phyloP scores from a whole-genome alignment of 2,329 filamentous ascomycete genomes.

The Malbranchea cinnamomea region DNA sequence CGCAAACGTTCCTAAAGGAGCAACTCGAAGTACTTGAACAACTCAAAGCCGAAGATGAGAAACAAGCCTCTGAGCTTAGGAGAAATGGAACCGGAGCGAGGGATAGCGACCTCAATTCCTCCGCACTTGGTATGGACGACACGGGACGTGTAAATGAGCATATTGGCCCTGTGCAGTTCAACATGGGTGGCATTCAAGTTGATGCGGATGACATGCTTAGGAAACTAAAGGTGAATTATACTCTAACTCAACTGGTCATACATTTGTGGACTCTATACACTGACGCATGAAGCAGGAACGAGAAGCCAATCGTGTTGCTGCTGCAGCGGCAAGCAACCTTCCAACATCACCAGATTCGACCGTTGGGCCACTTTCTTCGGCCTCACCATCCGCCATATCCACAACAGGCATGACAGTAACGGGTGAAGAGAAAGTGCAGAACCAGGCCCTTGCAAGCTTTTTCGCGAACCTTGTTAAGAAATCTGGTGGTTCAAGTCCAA shows the following conservation, averaged over 20 bases:
- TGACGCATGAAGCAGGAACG: slow-evolving; percentile 21
- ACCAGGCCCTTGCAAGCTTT: slow-evolving; percentile 45
- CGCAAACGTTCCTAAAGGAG: slow-evolving; percentile 60
- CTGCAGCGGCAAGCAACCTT: slow-evolving; percentile 18
- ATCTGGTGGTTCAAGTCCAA: slow-evolving; percentile 20
- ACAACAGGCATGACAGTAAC: no score
- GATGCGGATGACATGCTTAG: slow-evolving; percentile 89
- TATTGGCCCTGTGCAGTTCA: slow-evolving; percentile 91
- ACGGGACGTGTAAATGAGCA: slow-evolving; percentile 50
- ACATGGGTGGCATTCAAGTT: slow-evolving; percentile 93
- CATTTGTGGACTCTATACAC: neutral
- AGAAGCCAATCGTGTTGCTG: slow-evolving; percentile 26
- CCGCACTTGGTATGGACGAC: slow-evolving; percentile 21
- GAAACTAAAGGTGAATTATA: slow-evolving; percentile 54
- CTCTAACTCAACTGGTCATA: neutral
- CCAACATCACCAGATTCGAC: slow-evolving; percentile 15
- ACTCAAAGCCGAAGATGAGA: slow-evolving; percentile 40
- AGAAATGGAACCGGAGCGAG: slow-evolving; percentile 14
- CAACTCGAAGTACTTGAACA: slow-evolving; percentile 65
- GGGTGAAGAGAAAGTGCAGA: slow-evolving; percentile 37
- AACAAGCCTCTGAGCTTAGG: slow-evolving; percentile 21
- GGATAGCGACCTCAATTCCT: slow-evolving; percentile 22
- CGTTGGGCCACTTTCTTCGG: slow-evolving; percentile 13
- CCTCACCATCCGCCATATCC: no score
- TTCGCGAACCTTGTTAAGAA: slow-evolving; percentile 46